phyloP scores from a whole-genome alignment of 2,329 filamentous ascomycete species.

The Cryphonectria naterciae region DNA sequence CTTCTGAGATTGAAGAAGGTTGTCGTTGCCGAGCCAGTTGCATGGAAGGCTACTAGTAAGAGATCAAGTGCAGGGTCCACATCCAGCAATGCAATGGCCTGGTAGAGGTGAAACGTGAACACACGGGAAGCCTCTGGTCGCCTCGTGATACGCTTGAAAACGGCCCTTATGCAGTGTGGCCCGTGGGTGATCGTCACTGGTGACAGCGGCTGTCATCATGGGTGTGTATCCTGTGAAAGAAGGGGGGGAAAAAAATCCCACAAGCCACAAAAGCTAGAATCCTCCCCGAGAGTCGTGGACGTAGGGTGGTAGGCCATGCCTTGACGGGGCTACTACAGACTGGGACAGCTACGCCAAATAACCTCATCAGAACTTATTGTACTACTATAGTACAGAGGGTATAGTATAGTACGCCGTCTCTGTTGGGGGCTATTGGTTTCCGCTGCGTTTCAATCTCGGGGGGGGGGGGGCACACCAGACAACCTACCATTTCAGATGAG shows the following conservation, averaged over 20 bases:
- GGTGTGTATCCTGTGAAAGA: neutral
- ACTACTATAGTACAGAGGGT: neutral
- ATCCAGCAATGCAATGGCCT: neutral
- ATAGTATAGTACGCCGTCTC: neutral
- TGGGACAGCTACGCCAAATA: neutral
- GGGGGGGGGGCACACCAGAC: slow-evolving; percentile 1
- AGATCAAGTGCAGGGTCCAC: neutral
- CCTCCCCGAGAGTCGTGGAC: neutral
- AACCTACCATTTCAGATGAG: neutral
- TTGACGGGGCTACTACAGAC: neutral
- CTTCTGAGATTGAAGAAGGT: neutral
- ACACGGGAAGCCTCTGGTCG: neutral
- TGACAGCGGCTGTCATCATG: slow-evolving; percentile 10
- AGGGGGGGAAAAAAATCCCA: neutral
- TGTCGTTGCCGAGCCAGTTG: neutral
- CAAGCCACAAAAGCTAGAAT: neutral
- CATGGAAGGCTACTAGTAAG: neutral
- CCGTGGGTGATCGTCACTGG: neutral
- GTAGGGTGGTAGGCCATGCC: neutral
- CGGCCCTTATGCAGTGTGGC: neutral
- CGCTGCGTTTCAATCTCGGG: slow-evolving; percentile 18
- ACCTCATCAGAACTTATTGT: neutral
- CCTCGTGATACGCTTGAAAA: neutral
- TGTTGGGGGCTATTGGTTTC: slow-evolving; percentile 6
- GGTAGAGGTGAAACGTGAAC: slow-evolving; percentile 1